Conservation (phyloP, 2,329 filamentous ascomycete species). For the Fusarium anguioides region DNA sequence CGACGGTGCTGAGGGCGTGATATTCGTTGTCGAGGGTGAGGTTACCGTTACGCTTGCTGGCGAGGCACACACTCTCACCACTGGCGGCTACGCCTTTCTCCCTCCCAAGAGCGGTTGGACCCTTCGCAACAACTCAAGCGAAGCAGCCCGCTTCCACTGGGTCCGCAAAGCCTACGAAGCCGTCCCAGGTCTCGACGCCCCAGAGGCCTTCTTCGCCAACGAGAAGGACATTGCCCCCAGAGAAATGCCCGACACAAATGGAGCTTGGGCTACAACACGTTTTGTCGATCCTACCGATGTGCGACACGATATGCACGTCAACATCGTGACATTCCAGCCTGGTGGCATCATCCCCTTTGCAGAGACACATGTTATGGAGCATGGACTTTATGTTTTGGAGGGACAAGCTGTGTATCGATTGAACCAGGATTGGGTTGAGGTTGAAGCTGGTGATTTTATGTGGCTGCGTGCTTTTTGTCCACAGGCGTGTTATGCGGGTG, state of each 20-base stretch:
- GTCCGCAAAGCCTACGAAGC: constrained; percentile 28
- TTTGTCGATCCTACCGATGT: constrained; percentile 21
- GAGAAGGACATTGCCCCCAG: constrained; percentile 20
- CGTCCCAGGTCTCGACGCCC: constrained; percentile 17
- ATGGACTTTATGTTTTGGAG: constrained; percentile 25
- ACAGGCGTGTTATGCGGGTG: constrained; percentile 28
- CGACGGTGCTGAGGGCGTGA: constrained; percentile 21
- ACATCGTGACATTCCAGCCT: constrained; percentile 26
- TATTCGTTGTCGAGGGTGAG: constrained; percentile 28
- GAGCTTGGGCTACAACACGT: constrained; percentile 26
- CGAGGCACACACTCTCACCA: constrained; percentile 6
- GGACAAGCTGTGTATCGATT: constrained; percentile 28
- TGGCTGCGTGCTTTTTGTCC: constrained; percentile 29
- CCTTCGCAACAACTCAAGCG: constrained; percentile 20
- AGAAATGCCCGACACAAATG: constrained; percentile 27
- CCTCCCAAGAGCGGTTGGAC: constrained; percentile 32
- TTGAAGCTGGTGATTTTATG: constrained; percentile 29
- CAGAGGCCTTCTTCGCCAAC: constrained; percentile 22
- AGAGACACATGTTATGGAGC: constrained; percentile 32
- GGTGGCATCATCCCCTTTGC: constrained; percentile 26
- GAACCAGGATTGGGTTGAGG: constrained; percentile 28
- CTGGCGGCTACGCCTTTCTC: constrained; percentile 22
- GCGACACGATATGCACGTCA: constrained; percentile 31
- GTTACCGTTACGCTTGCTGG: constrained; percentile 14
- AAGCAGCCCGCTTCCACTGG: constrained; percentile 25